Conservation (phyloP, 495 filamentous ascomycete species). For the Beverwykella pulmonaria region DNA sequence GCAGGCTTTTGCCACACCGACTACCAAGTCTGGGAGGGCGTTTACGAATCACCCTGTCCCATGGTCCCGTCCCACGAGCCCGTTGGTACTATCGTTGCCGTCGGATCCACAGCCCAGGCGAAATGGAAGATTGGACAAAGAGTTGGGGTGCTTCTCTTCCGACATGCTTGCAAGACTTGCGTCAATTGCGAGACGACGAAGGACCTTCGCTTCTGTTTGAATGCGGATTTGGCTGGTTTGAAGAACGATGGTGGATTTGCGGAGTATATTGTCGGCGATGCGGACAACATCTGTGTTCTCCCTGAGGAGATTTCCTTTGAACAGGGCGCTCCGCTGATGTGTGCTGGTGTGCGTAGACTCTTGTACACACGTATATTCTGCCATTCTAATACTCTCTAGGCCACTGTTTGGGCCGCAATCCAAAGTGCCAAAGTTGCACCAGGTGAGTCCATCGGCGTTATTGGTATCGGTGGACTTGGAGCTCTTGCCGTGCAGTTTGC, state of each 20-base stretch:
- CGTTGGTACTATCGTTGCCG: constrained; percentile 79
- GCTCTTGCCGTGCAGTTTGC: constrained; percentile 82
- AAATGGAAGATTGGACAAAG: constrained; percentile 73
- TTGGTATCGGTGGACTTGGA: constrained; percentile 61
- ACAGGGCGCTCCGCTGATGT: constrained; percentile 22
- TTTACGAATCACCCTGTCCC: constrained; percentile 78
- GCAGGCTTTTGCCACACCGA: constrained; percentile 86
- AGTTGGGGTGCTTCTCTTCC: constrained; percentile 69
- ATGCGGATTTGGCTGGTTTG: constrained; percentile 31
- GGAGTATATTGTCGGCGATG: constrained; percentile 44
- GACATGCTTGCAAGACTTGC: constrained; percentile 16
- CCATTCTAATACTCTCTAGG: not conserved
- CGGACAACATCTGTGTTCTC: constrained; percentile 27
- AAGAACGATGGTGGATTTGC: constrained; percentile 44
- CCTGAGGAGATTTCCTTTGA: constrained; percentile 19
- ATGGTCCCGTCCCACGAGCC: constrained; percentile 89
- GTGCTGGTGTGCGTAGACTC: constrained; percentile 43
- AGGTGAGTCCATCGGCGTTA: constrained; percentile 10
- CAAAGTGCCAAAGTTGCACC: not conserved
- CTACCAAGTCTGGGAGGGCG: constrained; percentile 79
- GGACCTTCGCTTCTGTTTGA: constrained; percentile 35
- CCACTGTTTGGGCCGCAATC: constrained; percentile 19
- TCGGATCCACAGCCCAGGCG: constrained; percentile 64
- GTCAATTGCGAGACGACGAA: constrained; percentile 11
- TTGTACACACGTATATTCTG: not conserved